Base-by-base conservation (phyloP, 306 rosid species). In the Casuarina glauca region DNA sequence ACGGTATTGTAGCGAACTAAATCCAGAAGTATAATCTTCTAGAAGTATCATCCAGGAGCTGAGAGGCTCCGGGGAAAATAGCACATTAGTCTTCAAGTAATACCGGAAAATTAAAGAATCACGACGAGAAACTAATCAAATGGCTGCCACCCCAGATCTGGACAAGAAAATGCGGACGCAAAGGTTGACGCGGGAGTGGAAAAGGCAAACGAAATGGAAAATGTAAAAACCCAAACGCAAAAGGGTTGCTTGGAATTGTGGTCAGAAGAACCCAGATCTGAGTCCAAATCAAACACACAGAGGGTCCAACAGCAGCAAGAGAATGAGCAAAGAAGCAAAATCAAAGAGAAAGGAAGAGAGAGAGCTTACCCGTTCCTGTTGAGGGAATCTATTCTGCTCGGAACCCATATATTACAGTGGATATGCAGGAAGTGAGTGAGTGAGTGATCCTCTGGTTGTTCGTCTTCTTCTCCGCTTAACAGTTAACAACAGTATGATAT, bases 361-460 rank as follows among this genome's bases (percentile, higher is more conserved):
- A 8, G 62, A 66, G 62, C 53, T 20, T 92, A 92, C 97, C 91
- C 97, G 86, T 88, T 92, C 98, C 45, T 83, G 94, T 58, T 88
- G 94, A 78, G 97, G 96, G 85, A 90, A 88, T 83, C 97, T 87
- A 79, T 90, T 90, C 82, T 94, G 98, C 86, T 94, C 96, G 53
- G 98, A 92, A 64, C 97, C 97, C 98, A 94, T 94, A 26, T 26
- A 26, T 26, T 26, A 44, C 42, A 42, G 43, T 39, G 3, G 41
- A 61, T 36, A 62, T 42, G 26, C 42, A 66, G 9, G 12, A 8
- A 13, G 26, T 17, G 71, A 41, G 71, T 7, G 49, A 41, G 71
- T 17, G 26, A 48, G 68, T 6, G 20, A 4, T 70, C 74, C 49
- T 32, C 62, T n/a, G 19, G 38, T 38, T 38, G 32, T 73, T 39